Percentiles rank a stretch among this genome's conserved stretches.
Conservation (phyloP, 1,284 basidiomycete species). For the Boletellus sp. region DNA sequence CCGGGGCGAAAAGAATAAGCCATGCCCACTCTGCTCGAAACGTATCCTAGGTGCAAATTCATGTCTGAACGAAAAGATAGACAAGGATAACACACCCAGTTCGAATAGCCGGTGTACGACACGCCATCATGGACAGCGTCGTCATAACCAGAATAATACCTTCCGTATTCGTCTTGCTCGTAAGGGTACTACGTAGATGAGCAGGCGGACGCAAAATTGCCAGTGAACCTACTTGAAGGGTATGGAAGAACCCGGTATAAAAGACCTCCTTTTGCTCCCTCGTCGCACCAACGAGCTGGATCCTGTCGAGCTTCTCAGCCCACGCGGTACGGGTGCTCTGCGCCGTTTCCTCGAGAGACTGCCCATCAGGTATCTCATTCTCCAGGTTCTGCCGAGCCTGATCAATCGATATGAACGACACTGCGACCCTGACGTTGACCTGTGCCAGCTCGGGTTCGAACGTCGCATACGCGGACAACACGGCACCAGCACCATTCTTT, state of each 20-base stretch:
- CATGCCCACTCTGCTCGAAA: constrained; percentile 79
- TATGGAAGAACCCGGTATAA: constrained; percentile 67
- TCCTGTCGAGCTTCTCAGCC: constrained; percentile 68
- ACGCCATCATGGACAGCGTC: constrained; percentile 56
- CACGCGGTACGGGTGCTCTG: constrained; percentile 55
- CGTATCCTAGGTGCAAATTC: constrained; percentile 50
- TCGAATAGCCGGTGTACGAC: constrained; percentile 81
- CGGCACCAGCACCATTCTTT: constrained; percentile 36
- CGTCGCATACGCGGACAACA: constrained; percentile 57
- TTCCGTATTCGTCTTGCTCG: constrained; percentile 66
- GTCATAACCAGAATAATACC: constrained; percentile 78
- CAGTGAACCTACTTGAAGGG: constrained; percentile 48
- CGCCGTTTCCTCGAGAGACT: constrained; percentile 60
- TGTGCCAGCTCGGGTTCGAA: constrained; percentile 41
- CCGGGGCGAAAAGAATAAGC: constrained; percentile 74
- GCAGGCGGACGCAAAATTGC: not conserved
- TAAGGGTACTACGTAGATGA: constrained; percentile 62
- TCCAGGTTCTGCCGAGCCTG: constrained; percentile 68
- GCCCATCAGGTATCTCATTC: constrained; percentile 59
- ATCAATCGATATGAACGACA: constrained; percentile 75
- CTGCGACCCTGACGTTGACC: constrained; percentile 66
- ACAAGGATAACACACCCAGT: constrained; percentile 55
- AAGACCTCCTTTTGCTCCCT: constrained; percentile 54
- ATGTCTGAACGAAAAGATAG: not conserved
- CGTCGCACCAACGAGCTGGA: constrained; percentile 55